Evolutionary conservation across 345 rosid genomes (phyloP).

Genomic region (Populus euphratica): DNA sequence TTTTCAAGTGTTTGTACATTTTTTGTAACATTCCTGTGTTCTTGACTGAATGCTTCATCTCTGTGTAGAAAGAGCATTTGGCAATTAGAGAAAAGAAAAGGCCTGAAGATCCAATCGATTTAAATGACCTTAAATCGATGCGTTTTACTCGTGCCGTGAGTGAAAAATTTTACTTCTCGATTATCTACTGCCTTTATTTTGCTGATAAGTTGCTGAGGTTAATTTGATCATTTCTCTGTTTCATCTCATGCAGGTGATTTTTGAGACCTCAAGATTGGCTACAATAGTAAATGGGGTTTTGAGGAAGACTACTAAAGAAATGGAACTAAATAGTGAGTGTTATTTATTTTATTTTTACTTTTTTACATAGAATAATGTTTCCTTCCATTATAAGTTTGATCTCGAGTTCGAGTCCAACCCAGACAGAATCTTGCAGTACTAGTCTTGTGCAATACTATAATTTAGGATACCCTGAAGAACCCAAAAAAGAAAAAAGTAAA

Average conservation of each 20-base stretch:
- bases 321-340: conserved; percentile 54
- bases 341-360: too few relatives aligned
- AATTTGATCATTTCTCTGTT: not conserved
- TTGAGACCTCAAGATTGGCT: conserved; percentile 78
- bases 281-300: conserved; percentile 75
- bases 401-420: too few relatives aligned
- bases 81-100: conserved; percentile 56
- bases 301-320: conserved; percentile 65
- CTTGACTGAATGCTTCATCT: not conserved
- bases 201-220: not conserved
- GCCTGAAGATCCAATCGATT: conserved; percentile 61
- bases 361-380: not conserved
- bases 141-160: conserved; percentile 85
- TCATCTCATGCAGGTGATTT: conserved; percentile 44
- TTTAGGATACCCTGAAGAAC: too few relatives aligned
- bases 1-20: not conserved
- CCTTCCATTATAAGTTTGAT: not conserved
- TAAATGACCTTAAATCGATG: conserved; percentile 73
- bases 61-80: conserved; percentile 67
- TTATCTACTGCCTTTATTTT: not conserved
- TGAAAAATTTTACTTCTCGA: not conserved
- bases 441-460: too few relatives aligned
- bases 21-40: not conserved
- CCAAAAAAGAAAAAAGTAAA: not conserved
- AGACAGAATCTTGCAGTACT: too few relatives aligned